A percentile compares a stretch with the other conserved stretches of the same genome.
Conservation (phyloP, 164 flowering plant species). For the Tetrastigma voinierianum region DNA sequence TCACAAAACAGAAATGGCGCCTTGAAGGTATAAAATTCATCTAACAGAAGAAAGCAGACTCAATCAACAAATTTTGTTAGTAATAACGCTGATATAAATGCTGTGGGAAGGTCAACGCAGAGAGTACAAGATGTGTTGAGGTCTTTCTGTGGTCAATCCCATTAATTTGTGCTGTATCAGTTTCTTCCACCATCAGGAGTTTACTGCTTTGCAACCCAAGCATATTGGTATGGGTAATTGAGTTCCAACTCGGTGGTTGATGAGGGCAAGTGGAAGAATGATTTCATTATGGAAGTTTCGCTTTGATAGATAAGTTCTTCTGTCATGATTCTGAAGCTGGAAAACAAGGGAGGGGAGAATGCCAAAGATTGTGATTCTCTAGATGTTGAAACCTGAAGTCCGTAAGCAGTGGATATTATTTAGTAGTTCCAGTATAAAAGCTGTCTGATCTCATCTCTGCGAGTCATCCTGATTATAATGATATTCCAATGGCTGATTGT, state of each 20-base stretch:
- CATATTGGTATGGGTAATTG: not conserved
- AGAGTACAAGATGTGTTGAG: constrained; percentile 54
- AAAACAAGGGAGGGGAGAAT: constrained; percentile 15
- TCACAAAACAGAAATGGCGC: not conserved
- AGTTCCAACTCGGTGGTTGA: not conserved
- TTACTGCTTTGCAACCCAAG: not conserved
- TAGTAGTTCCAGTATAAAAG: constrained; percentile 4
- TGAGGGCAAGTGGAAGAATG: constrained; percentile 4
- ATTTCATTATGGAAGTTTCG: constrained; percentile 1
- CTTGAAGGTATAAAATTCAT: not conserved
- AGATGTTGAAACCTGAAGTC: not conserved
- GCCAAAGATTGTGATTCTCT: constrained; percentile 18
- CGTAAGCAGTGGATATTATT: not conserved
- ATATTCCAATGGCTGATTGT: too few relatives aligned
- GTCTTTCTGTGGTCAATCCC: constrained; percentile 66
- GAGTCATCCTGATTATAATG: not conserved
- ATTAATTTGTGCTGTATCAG: constrained; percentile 74
- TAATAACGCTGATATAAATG: constrained; percentile 50
- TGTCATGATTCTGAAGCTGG: constrained; percentile 16
- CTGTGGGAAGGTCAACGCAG: constrained; percentile 61
- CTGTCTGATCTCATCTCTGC: not conserved
- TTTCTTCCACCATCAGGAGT: constrained; percentile 36
- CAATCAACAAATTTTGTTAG: not conserved
- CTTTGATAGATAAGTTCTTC: not conserved
- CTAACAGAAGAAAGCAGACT: not conserved